Conservation (phyloP, 805 yeast species). For the Wickerhamomyces ciferrii region DNA sequence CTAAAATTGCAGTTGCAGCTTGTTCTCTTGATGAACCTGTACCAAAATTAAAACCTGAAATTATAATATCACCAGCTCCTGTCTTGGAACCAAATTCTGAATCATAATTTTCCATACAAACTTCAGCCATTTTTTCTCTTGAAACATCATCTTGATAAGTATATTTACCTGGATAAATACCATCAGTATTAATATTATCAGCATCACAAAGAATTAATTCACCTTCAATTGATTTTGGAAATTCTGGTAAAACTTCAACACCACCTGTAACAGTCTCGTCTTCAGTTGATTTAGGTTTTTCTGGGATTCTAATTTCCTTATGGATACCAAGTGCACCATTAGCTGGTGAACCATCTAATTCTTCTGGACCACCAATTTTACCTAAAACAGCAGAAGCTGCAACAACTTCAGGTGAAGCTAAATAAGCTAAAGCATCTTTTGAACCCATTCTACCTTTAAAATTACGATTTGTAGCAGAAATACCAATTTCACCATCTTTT, state of each 20-base stretch:
- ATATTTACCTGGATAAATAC: constrained; percentile 98
- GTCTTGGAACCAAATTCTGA: constrained; percentile 80
- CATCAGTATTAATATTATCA: constrained; percentile 95
- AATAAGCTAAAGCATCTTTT: constrained; percentile 89
- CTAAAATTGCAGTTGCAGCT: constrained; percentile 97
- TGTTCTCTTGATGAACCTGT: constrained; percentile 99
- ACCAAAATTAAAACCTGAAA: constrained; percentile 94
- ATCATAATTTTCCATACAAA: constrained; percentile 99
- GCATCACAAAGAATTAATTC: constrained; percentile 95
- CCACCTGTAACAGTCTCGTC: constrained; percentile 32
- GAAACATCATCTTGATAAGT: constrained; percentile 98
- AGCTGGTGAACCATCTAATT: constrained; percentile 60
- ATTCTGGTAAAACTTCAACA: constrained; percentile 81
- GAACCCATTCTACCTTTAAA: constrained; percentile 99
- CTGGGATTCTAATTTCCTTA: constrained; percentile 27
- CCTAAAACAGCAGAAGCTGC: constrained; percentile 98
- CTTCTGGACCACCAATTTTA: constrained; percentile 88
- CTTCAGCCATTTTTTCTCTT: constrained; percentile 94
- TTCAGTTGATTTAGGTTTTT: constrained; percentile 20
- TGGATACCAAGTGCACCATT: constrained; percentile 44
- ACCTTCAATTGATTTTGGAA: constrained; percentile 85
- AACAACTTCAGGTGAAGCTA: constrained; percentile 97
- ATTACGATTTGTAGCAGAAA: constrained; percentile 96
- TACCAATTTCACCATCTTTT: constrained; percentile 96
- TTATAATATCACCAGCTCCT: constrained; percentile 80